These are phyloP conservation scores for Plasmopara halstedii DNA, from an alignment of 352 stramenopile genomes.

Conservation along the genomic window DNA sequence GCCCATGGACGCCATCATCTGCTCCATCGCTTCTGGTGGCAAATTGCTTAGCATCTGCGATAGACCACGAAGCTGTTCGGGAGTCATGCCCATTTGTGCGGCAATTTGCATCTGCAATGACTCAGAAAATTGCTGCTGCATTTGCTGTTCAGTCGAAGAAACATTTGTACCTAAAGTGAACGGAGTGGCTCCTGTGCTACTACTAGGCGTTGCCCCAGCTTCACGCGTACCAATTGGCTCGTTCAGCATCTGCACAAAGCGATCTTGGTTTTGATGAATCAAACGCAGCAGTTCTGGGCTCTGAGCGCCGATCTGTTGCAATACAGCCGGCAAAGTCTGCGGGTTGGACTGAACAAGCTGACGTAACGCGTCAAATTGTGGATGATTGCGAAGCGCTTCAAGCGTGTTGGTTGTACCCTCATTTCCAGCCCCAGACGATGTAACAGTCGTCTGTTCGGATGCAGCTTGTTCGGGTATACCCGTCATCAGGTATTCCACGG, in stretches of 20 bases:
- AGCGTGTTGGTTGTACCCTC: conserved; percentile 37
- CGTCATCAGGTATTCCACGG: conserved; percentile 86
- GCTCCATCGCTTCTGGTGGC: conserved; percentile 72
- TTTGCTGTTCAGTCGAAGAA: conserved; percentile 77
- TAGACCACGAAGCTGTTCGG: conserved; percentile 75
- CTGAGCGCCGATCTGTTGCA: conserved; percentile 82
- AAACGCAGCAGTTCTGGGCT: conserved; percentile 76
- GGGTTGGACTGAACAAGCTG: conserved; percentile 84
- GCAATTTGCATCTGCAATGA: conserved; percentile 57
- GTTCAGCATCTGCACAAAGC: conserved; percentile 86
- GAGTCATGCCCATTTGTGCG: conserved; percentile 79
- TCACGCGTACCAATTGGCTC: conserved; percentile 65
- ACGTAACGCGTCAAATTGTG: conserved; percentile 75
- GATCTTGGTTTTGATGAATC: conserved; percentile 82
- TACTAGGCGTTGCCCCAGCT: conserved; percentile 18
- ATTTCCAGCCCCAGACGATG: conserved; percentile 8
- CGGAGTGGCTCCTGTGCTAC: conserved; percentile 27
- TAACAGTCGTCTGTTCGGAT: conserved; percentile 15
- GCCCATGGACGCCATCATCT: conserved; percentile 83
- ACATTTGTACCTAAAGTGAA: conserved; percentile 46
- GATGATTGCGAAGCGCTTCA: conserved; percentile 75
- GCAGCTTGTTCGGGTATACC: conserved; percentile 59
- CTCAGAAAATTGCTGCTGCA: conserved; percentile 45
- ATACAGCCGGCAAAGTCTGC: conserved; percentile 56
- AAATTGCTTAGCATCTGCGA: conserved; percentile 84